Conservation (phyloP, 2,329 filamentous ascomycete species). For the Gyromitra esculenta region DNA sequence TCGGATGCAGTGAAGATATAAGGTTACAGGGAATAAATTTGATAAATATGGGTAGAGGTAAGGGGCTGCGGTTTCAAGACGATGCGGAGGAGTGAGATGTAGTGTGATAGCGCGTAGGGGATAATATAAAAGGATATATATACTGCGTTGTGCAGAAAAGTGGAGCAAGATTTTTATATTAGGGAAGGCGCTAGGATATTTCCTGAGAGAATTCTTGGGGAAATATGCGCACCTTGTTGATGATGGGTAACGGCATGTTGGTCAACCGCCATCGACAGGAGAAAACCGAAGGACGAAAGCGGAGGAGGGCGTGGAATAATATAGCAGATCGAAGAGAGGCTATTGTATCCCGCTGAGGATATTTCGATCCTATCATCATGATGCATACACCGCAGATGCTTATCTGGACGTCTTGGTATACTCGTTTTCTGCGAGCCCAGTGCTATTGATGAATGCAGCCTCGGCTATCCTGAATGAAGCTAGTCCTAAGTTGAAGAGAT, state of each 20-base stretch:
- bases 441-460: background rate
- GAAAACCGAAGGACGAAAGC: background rate
- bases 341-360: background rate
- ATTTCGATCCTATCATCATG: background rate
- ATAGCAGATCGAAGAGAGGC: no score
- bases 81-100: background rate
- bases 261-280: background rate
- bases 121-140: background rate
- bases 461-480: background rate
- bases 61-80: background rate
- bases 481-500: background rate
- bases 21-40: background rate
- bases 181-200: background rate
- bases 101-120: background rate
- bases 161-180: background rate
- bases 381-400: background rate
- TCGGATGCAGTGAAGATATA: background rate
- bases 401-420: no score
- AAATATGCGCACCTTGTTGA: background rate
- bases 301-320: background rate
- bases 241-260: background rate
- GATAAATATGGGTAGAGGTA: background rate
- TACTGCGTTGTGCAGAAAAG: background rate
- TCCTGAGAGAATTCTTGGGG: background rate
- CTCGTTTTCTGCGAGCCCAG: background rate